Base-by-base conservation (phyloP, 1,139 yeast species). In the Geotrichum histeridarum region DNA sequence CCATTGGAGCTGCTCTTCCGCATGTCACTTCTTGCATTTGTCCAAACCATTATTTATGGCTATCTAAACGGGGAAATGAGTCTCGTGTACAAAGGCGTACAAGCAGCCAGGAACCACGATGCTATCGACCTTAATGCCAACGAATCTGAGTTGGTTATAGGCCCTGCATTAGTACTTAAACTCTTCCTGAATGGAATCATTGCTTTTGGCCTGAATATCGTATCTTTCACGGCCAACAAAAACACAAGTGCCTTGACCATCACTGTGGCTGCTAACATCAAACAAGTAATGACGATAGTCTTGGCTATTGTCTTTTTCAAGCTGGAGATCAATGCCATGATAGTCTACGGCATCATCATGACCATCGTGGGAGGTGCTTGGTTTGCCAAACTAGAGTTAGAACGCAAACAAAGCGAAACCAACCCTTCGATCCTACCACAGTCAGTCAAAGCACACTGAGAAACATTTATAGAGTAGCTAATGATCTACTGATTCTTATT, bases 231-330 rank as follows among this genome's bases (percentile, higher is more conserved):
- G 5, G 64, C 67, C 35, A 65, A 62, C 59, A 63, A 62, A 54
- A 59, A 63, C 57, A 58, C 64, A 11, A 64, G 64, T 8, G 65
- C 68, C 1, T 46, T 64, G 42, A 60, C 63, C 43, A 61, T 64
- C 64, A 63, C 67, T 5, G 67, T 64, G 31, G 65, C 65, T 11
- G 64, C 63, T 41, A 63, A 63, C 35, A 60, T 63, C 53, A 63
- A 63, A 55, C 66, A 63, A 51, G 61, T 64, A 44, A 57, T 63
- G 51, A 63, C 64, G 17, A 61, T 63, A 30, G 60, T 62, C 11
- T 54, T 64, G 31, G 63, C 66, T 35, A 61, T 62, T 31, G 18
- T 62, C 39, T 59, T 64, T 57, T 64, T 64, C 57, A 55, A 59
- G 22, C 57, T 63, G 36, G 57, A 57, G 14, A 56, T 63, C 51